phyloP scores from a whole-genome alignment of 2,329 filamentous ascomycete species.

The Huntiella omanensis region DNA sequence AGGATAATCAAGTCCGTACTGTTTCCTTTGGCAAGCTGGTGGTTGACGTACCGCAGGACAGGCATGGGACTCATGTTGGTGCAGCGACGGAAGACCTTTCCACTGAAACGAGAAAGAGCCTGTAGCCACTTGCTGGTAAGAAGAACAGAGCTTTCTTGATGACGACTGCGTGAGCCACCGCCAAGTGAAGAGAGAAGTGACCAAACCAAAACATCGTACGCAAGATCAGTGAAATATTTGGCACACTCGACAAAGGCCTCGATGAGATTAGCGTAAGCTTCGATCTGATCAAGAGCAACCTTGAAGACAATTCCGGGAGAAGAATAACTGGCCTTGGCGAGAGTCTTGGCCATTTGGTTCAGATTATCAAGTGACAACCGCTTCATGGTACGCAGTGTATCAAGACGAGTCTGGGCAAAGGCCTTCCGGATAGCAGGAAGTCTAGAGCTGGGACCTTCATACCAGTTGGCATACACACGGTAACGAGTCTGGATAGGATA shows the following conservation, averaged over 20 bases:
- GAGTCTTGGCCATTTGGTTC: constrained; percentile 62
- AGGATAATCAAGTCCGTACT: constrained; percentile 82
- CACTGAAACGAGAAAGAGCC: constrained; percentile 76
- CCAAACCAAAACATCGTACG: constrained; percentile 88
- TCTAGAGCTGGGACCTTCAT: constrained; percentile 57
- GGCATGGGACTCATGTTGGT: constrained; percentile 66
- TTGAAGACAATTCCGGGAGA: constrained; percentile 84
- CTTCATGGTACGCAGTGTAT: constrained; percentile 76
- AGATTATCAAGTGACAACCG: constrained; percentile 77
- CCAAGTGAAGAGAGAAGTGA: constrained; percentile 59
- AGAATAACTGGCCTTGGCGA: constrained; percentile 82
- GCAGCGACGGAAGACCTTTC: constrained; percentile 76
- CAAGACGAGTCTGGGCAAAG: constrained; percentile 56
- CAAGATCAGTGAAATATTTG: constrained; percentile 79
- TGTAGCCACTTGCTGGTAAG: constrained; percentile 85
- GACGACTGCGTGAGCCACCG: constrained; percentile 42
- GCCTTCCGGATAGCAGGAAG: constrained; percentile 59
- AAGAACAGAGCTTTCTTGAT: constrained; percentile 41
- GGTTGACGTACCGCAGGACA: constrained; percentile 73
- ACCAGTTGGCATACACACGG: constrained; percentile 87
- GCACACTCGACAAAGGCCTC: constrained; percentile 89
- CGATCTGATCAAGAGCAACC: constrained; percentile 74
- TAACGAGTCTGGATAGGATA: constrained; percentile 66
- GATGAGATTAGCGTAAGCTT: constrained; percentile 87
- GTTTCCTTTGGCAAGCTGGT: constrained; percentile 65